phyloP scores from a whole-genome alignment of 2,329 filamentous ascomycete genomes.

The Fulvia fulva region DNA sequence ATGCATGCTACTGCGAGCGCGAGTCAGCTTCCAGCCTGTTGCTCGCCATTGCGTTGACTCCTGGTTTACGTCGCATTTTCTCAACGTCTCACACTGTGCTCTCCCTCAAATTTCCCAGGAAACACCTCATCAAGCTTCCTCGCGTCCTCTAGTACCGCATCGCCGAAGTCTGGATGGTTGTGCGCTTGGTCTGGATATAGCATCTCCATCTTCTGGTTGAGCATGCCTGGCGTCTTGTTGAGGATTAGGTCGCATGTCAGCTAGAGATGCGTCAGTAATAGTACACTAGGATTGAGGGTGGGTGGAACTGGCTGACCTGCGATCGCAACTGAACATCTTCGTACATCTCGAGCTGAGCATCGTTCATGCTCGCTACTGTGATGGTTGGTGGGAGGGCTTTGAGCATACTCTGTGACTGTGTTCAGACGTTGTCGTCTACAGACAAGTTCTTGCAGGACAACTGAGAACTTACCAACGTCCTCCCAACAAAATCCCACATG shows the following conservation, averaged over 20 bases:
- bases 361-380: neutral
- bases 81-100: no score
- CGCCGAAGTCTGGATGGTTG: slow-evolving; percentile 18
- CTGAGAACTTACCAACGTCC: slow-evolving; percentile 20
- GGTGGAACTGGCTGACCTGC: neutral
- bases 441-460: neutral
- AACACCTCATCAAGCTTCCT: neutral
- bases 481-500: slow-evolving; percentile 36
- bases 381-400: neutral
- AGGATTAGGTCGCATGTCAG: slow-evolving; percentile 15
- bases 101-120: no score
- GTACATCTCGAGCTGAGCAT: neutral
- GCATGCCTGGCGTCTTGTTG: slow-evolving; percentile 22
- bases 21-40: no score
- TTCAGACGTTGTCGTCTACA: no score
- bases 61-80: no score
- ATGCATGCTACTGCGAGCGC: no score
- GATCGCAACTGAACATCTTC: neutral
- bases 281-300: slow-evolving; percentile 2
- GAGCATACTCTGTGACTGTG: neutral
- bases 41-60: no score
- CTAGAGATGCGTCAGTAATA: slow-evolving; percentile 9
- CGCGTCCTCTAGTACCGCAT: slow-evolving; percentile 15
- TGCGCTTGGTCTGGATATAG: slow-evolving; percentile 21
- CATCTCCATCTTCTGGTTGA: slow-evolving; percentile 24